Conservation (phyloP, 129 eudicot species). For the Chrysanthemum seticuspe region DNA sequence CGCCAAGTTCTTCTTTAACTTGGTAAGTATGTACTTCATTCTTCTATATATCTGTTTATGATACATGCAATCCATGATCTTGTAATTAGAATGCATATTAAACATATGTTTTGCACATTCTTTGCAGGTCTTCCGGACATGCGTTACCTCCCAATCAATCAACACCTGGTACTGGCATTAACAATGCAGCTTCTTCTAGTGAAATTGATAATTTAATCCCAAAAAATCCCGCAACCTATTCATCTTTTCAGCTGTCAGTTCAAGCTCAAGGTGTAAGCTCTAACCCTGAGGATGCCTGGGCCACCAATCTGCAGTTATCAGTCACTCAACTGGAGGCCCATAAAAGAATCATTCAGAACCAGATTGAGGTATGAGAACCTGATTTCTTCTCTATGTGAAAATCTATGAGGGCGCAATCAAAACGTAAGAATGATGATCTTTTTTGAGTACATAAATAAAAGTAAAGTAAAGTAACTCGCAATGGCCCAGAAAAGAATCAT, state of each 20-base stretch:
- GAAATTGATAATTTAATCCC: slow-evolving; percentile 36
- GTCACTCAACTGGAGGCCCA: slow-evolving; percentile 52
- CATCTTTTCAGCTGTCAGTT: slow-evolving; percentile 41
- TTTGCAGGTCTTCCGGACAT: no score
- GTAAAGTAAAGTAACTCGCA: no score
- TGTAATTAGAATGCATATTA: background rate
- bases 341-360: slow-evolving; percentile 48
- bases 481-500: slow-evolving; percentile 44
- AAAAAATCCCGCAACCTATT: slow-evolving; percentile 33
- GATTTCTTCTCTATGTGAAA: no score
- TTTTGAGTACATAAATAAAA: no score
- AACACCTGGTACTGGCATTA: slow-evolving; percentile 16
- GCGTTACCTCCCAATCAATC: no score
- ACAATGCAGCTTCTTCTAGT: slow-evolving; percentile 27
- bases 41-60: background rate
- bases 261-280: slow-evolving; percentile 33
- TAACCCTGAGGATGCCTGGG: slow-evolving; percentile 25
- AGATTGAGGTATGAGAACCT: slow-evolving; percentile 59
- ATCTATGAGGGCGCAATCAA: no score
- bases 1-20: slow-evolving; percentile 52
- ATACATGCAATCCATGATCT: background rate
- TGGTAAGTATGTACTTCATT: slow-evolving; percentile 47
- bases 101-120: slow-evolving; percentile 7
- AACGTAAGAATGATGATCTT: no score
- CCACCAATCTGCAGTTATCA: slow-evolving; percentile 30